Conservation (phyloP, 495 filamentous ascomycete species). For the Rhypophila decipiens region DNA sequence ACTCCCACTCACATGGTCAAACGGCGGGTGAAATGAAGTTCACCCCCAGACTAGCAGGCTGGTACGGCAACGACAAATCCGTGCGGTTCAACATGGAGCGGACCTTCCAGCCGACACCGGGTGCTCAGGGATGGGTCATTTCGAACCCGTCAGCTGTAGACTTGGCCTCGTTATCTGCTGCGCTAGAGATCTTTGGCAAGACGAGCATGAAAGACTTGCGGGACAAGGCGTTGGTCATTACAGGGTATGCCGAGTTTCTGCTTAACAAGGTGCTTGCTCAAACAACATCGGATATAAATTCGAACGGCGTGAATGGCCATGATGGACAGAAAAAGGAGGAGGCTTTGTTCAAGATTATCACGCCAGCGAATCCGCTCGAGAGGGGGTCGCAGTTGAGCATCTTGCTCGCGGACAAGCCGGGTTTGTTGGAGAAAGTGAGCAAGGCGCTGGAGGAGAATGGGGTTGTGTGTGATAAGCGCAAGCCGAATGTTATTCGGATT, state of each 20-base stretch:
- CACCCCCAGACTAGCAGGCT: slow-evolving; percentile 56
- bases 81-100: slow-evolving; percentile 73
- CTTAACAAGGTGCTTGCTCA: slow-evolving; percentile 36
- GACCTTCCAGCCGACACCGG: slow-evolving; percentile 60
- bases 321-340: slow-evolving; percentile 34
- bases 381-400: slow-evolving; percentile 83
- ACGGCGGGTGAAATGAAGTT: slow-evolving; percentile 8
- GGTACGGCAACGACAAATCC: slow-evolving; percentile 75
- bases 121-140: slow-evolving; percentile 59
- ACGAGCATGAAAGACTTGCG: slow-evolving; percentile 62
- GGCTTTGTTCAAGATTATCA: slow-evolving; percentile 62
- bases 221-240: slow-evolving; percentile 65
- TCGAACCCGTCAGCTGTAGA: slow-evolving; percentile 60
- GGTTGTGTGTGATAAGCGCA: slow-evolving; percentile 77
- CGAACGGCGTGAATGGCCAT: too few relatives aligned
- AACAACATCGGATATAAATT: too few relatives aligned
- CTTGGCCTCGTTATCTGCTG: slow-evolving; percentile 60
- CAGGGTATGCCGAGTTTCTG: slow-evolving; percentile 68
- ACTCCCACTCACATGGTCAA: too few relatives aligned
- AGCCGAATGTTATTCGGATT: slow-evolving; percentile 80
- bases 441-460: slow-evolving; percentile 57
- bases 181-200: slow-evolving; percentile 66
- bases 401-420: slow-evolving; percentile 44
- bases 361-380: slow-evolving; percentile 62
- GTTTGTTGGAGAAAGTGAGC: slow-evolving; percentile 62